Evolutionary conservation across 202 grass and related monocot genomes (phyloP), one percentile per base, ranked within the genome.

Genomic region (Dendrocalamus latiflorus): DNA sequence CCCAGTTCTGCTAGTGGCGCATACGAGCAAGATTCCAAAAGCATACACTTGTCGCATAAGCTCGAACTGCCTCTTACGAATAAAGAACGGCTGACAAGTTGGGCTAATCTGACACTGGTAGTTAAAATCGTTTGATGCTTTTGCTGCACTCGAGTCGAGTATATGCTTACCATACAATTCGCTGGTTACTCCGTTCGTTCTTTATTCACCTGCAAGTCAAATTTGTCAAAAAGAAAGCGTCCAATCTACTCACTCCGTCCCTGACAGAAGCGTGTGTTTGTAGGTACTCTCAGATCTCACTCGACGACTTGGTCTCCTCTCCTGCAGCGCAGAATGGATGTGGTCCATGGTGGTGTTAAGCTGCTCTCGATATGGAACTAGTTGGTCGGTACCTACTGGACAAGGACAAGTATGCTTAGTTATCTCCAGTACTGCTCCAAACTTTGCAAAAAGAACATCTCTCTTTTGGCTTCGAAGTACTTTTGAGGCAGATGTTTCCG

Each of bases 211-310:
- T 15, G 42, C 64, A 77, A 47, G 13, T 68, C 39, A 48, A 20
- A 59, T 77, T 77, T 50, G 37, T 55, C 34, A 1, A 15, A 50
- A 13, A 4, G 43, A 59, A 25, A n/a, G n/a, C n/a, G n/a, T n/a
- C n/a, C n/a, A n/a, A n/a, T n/a, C 1, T n/a, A 75, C 36, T 75
- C 53, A 55, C 71, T 2, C 16, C 9, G 7, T 68, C 33, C 17
- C 75, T 89, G 58, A 89, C 73, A 66, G 58, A 10, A 59, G 51
- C 81, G 43, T 77, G 9, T 45, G 24, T 86, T 33, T 89, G 76
- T 89, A 89, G 82, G 82, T 85, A 66, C 82, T 8, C 2, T 6
- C 13, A 22, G 24, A 26, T 44, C 22, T 70, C 17, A 44, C 38
- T 36, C 48, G 47, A 13, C 17, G 22, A 53, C 34, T 62, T 53